A percentile compares a stretch with the other conserved stretches of the same genome.
These are phyloP conservation scores for Exobasidium cylindrosporum DNA, from an alignment of 1,284 basidiomycete species.

Conservation along the genomic window DNA sequence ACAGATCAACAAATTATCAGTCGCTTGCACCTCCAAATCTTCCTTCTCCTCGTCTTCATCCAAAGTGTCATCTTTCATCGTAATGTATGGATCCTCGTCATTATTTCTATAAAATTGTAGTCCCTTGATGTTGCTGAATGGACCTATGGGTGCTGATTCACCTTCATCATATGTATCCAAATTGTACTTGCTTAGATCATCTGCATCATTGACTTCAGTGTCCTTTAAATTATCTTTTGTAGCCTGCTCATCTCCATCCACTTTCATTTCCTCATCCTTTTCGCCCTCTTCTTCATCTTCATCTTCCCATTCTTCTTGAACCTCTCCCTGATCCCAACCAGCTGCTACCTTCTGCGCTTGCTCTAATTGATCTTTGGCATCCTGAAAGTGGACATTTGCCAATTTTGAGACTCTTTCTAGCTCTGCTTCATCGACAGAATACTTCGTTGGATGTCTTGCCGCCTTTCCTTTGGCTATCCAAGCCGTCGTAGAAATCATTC, in stretches of 20 bases:
- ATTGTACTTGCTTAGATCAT: slow-evolving; percentile 82
- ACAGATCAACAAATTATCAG: slow-evolving; percentile 86
- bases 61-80: slow-evolving; percentile 74
- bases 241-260: slow-evolving; percentile 63
- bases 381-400: slow-evolving; percentile 81
- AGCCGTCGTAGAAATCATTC: slow-evolving; percentile 60
- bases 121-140: slow-evolving; percentile 94
- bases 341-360: slow-evolving; percentile 39
- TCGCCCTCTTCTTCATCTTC: slow-evolving; percentile 28
- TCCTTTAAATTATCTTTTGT: slow-evolving; percentile 53
- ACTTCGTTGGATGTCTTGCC: slow-evolving; percentile 75
- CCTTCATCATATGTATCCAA: slow-evolving; percentile 80
- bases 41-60: slow-evolving; percentile 77
- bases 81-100: slow-evolving; percentile 94
- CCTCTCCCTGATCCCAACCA: slow-evolving; percentile 31
- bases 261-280: slow-evolving; percentile 20
- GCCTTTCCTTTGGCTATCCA: slow-evolving; percentile 83
- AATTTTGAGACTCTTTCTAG: slow-evolving; percentile 84
- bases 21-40: slow-evolving; percentile 82
- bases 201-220: slow-evolving; percentile 56
- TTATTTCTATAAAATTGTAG: slow-evolving; percentile 86
- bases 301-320: slow-evolving; percentile 27
- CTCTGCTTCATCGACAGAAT: slow-evolving; percentile 85
- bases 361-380: slow-evolving; percentile 80
- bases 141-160: slow-evolving; percentile 64